A percentile compares a stretch with the other conserved stretches of the same genome.
phyloP scores from a whole-genome alignment of 1,284 basidiomycete species.

The Entoloma clypeatum region DNA sequence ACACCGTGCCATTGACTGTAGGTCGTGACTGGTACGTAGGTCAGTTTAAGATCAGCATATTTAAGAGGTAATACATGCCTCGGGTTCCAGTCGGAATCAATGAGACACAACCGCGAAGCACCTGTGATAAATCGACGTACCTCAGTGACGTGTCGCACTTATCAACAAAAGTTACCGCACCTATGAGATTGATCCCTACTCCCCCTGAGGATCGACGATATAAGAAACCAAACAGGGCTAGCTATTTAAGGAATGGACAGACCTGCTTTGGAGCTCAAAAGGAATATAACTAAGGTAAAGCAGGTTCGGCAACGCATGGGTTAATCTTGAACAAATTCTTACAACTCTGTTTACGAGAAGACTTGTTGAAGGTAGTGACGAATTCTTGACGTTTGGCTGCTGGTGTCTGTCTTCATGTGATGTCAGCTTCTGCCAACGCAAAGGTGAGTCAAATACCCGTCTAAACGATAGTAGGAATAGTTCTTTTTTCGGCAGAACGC shows the following conservation, averaged over 20 bases:
- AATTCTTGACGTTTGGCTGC: conserved; percentile 79
- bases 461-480: conserved; percentile 83
- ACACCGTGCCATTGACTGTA: conserved; percentile 97
- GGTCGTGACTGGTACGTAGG: conserved; percentile 61
- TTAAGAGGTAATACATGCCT: conserved; percentile 45
- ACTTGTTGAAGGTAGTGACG: conserved; percentile 78
- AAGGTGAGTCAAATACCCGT: conserved; percentile 58
- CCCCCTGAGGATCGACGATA: conserved; percentile 52
- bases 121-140: conserved; percentile 35
- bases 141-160: background rate
- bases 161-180: conserved; percentile 24
- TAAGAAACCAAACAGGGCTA: background rate
- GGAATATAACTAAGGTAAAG: conserved; percentile 86
- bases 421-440: conserved; percentile 6
- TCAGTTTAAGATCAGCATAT: conserved; percentile 6
- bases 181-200: conserved; percentile 89
- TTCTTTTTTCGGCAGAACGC: conserved; percentile 73
- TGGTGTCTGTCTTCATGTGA: conserved; percentile 62
- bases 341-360: conserved; percentile 69
- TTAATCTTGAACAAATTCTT: conserved; percentile 26
- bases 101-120: conserved; percentile 77
- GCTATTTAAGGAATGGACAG: conserved; percentile 12
- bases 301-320: background rate
- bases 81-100: conserved; percentile 97
- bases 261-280: conserved; percentile 92